phyloP scores from a whole-genome alignment of 352 stramenopile species.

The Phytophthora kernoviae region DNA sequence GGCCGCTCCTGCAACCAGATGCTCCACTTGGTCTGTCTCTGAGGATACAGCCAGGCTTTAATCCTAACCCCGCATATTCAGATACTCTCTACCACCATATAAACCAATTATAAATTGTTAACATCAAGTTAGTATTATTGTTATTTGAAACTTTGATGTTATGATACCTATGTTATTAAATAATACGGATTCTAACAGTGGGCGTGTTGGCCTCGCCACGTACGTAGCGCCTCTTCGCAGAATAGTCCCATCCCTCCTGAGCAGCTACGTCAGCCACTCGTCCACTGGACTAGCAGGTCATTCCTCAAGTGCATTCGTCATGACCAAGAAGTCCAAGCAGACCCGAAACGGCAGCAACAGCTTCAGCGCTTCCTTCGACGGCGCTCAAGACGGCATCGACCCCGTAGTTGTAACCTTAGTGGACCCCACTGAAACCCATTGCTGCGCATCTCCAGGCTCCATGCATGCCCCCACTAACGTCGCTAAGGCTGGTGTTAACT shows the following conservation, averaged over 20 bases:
- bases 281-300: too few species aligned
- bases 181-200: not conserved
- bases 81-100: not conserved
- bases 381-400: slow-evolving; percentile 31
- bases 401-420: slow-evolving; percentile 37
- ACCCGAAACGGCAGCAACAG: slow-evolving; percentile 25
- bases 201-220: not conserved
- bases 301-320: slow-evolving; percentile 4
- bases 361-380: slow-evolving; percentile 34
- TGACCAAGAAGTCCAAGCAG: slow-evolving; percentile 33
- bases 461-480: slow-evolving; percentile 22
- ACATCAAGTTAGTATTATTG: not conserved
- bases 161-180: not conserved
- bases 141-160: not conserved
- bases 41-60: not conserved
- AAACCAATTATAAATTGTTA: not conserved
- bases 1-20: not conserved
- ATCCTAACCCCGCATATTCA: not conserved
- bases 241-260: slow-evolving; percentile 3
- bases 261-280: not conserved
- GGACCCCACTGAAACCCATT: slow-evolving; percentile 11
- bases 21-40: not conserved
- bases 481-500: slow-evolving; percentile 18
- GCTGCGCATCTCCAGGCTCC: slow-evolving; percentile 29
- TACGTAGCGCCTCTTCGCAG: not conserved